phyloP scores from a whole-genome alignment of 2,329 filamentous ascomycete species.

The Canariomyces notabilis region DNA sequence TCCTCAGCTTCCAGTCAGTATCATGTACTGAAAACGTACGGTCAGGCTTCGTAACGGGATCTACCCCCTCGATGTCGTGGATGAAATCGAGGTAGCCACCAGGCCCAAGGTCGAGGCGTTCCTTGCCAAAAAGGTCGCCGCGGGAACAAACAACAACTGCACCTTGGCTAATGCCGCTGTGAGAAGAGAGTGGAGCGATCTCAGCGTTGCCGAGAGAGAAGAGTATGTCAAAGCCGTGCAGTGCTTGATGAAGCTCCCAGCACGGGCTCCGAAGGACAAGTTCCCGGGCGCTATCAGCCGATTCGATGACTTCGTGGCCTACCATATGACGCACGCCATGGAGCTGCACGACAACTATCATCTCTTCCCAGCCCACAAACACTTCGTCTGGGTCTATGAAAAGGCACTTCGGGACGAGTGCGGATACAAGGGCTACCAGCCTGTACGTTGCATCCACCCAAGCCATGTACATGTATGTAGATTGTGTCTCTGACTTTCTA shows the following conservation, averaged over 20 bases:
- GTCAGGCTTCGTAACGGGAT: constrained; percentile 22
- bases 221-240: constrained; percentile 27
- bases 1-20: no score
- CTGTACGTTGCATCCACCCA: constrained; percentile 20
- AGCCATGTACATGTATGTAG: neutral
- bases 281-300: constrained; percentile 27
- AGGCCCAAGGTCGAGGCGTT: constrained; percentile 28
- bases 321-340: constrained; percentile 28
- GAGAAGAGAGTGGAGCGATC: constrained; percentile 28
- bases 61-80: constrained; percentile 28
- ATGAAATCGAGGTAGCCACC: constrained; percentile 25
- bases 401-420: constrained; percentile 33
- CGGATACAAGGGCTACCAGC: constrained; percentile 32
- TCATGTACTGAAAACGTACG: neutral
- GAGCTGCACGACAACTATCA: constrained; percentile 25
- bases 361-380: constrained; percentile 30
- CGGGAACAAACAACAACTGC: constrained; percentile 26
- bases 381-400: constrained; percentile 31
- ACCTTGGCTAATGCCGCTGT: constrained; percentile 27
- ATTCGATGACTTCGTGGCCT: constrained; percentile 33
- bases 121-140: constrained; percentile 26
- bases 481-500: neutral
- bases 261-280: constrained; percentile 20
- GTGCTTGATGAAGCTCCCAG: constrained; percentile 28
- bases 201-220: constrained; percentile 21